Base-by-base conservation (phyloP, 352 stramenopile genomes). In the Pythium angustatum region DNA sequence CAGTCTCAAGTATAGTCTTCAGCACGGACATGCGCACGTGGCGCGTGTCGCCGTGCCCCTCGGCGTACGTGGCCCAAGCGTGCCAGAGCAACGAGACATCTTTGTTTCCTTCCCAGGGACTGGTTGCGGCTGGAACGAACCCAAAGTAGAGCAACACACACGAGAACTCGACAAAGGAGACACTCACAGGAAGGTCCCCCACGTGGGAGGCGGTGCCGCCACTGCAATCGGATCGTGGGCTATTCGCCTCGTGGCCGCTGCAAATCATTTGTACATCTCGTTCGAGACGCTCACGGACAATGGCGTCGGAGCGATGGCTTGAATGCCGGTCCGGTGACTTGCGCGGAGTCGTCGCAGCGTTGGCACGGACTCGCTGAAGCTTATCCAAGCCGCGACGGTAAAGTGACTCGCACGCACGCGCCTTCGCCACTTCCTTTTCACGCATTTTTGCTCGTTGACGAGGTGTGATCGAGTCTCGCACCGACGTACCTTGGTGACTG, bases 101-200 rank as follows among this genome's bases (percentile, higher is more conserved):
- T 24, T 72, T 7, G 22, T 74, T 61, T 7, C 63, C 54, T 58
- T 75, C 54, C 63, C 69, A 86, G 4, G 59, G 63, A 2, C 76
- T 77, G n/a, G 77, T 72, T 17, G 75, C 56, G 30, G 76, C 68
- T 1, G 72, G 59, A 22, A 85, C 76, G 33, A 88, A 73, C 19
- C 79, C 79, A 28, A 88, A 88, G 41, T 85, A 83, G 11, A 88
- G 56, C 3, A 88, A 38, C 1, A 70, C 76, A 33, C 79, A 88
- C 8, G 79, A 85, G 54, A 88, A 88, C 60, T 85, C 75, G 17
- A 88, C 57, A 36, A 73, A 73, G 14, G 67, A 69, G 15, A 73
- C 61, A 3, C n/a, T 54, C 10, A 26, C 1, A 17, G 58, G 54
- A 19, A 61, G 27, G 11, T 45, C 31, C 5, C 21, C 0, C 12